A percentile compares a stretch with the other conserved stretches of the same genome.
Evolutionary conservation across 2,329 filamentous ascomycete species (phyloP).

Genomic region (Dothideomycetidae sp.): DNA sequence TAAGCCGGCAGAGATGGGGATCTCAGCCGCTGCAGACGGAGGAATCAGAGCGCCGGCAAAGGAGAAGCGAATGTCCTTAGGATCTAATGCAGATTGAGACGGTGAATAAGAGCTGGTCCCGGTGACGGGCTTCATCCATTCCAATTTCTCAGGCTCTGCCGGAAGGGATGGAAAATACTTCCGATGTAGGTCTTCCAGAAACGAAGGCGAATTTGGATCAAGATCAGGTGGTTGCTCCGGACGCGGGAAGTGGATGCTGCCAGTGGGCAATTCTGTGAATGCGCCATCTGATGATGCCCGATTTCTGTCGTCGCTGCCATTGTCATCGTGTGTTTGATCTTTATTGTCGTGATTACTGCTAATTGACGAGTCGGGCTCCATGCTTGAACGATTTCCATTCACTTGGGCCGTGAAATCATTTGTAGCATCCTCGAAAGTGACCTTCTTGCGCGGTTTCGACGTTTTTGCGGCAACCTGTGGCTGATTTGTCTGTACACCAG

Average conservation of each 20-base stretch:
- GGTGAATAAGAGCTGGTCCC: conserved; percentile 70
- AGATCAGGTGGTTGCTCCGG: conserved; percentile 50
- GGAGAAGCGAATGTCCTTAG: conserved; percentile 74
- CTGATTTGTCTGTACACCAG: conserved; percentile 8
- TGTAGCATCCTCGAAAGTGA: conserved; percentile 18
- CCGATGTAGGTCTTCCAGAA: conserved; percentile 68
- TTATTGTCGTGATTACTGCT: conserved; percentile 5
- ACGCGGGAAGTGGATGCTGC: conserved; percentile 46
- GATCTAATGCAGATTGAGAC: conserved; percentile 52
- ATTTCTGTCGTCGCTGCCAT: conserved; percentile 3
- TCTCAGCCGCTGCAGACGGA: conserved; percentile 55
- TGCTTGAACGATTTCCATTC: not conserved
- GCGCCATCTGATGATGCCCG: not conserved
- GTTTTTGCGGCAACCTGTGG: not conserved
- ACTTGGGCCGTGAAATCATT: not conserved
- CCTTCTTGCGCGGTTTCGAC: conserved; percentile 17
- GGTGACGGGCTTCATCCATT: conserved; percentile 69
- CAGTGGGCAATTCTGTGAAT: conserved; percentile 9
- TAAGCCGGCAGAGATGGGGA: conserved; percentile 65
- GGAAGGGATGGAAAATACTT: conserved; percentile 90
- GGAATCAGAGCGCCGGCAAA: conserved; percentile 71
- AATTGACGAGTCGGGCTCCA: conserved; percentile 1
- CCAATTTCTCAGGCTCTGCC: conserved; percentile 69
- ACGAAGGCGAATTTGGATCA: conserved; percentile 68
- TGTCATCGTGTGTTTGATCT: conserved; percentile 9